These are phyloP conservation scores for Fusarium nanum DNA, from an alignment of 2,329 filamentous ascomycete species.

Conservation along the genomic window DNA sequence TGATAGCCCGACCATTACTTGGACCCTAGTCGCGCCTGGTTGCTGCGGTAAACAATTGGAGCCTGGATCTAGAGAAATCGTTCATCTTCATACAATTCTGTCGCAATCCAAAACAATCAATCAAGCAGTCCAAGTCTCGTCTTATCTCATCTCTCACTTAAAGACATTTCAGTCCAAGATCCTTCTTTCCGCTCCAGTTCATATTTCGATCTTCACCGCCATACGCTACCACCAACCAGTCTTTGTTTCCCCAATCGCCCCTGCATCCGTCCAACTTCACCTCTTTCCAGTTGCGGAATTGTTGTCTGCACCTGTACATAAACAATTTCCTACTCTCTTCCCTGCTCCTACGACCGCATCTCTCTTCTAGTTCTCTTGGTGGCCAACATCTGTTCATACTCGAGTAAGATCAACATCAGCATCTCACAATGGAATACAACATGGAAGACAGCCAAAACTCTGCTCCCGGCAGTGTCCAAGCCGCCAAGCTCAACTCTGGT, in stretches of 20 bases:
- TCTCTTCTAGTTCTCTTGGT: conserved; percentile 19
- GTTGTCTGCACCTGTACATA: conserved; percentile 29
- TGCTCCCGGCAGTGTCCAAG: conserved; percentile 70
- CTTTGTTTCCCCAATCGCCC: conserved; percentile 18
- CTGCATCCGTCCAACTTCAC: conserved; percentile 30
- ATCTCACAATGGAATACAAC: conserved; percentile 56
- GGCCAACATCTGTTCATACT: conserved; percentile 13
- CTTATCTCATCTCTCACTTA: conserved; percentile 25
- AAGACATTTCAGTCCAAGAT: conserved; percentile 7
- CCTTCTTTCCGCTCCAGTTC: conserved; percentile 3
- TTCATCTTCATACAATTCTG: conserved; percentile 18
- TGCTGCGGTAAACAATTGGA: conserved; percentile 51
- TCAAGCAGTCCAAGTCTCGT: conserved; percentile 16
- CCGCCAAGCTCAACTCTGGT: conserved; percentile 69
- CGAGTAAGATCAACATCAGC: conserved; percentile 13
- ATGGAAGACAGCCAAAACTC: conserved; percentile 73
- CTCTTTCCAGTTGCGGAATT: conserved; percentile 43
- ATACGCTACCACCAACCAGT: conserved; percentile 18
- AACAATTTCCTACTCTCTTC: conserved; percentile 14
- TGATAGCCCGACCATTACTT: background rate
- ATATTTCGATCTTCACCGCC: conserved; percentile 1
- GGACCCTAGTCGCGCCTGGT: conserved; percentile 40
- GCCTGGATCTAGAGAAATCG: conserved; percentile 32
- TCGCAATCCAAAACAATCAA: conserved; percentile 31
- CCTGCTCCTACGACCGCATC: conserved; percentile 8